A percentile compares a stretch with the other conserved stretches of the same genome.
These are phyloP conservation scores for Aureobasidium melanogenum DNA, from an alignment of 2,329 filamentous ascomycete genomes.

Conservation along the genomic window DNA sequence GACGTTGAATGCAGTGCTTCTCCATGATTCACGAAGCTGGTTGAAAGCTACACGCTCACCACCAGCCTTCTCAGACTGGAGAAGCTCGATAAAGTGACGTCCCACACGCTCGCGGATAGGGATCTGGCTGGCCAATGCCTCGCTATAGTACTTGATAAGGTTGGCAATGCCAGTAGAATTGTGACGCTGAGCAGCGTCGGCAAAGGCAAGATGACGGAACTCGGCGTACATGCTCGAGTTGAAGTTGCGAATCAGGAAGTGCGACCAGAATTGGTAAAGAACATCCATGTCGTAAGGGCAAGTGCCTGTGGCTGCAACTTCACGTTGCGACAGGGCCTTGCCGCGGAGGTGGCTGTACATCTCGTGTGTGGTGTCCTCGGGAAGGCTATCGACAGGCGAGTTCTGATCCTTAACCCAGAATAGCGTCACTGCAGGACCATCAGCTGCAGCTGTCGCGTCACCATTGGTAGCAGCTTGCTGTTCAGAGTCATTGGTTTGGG, in stretches of 20 bases:
- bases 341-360: constrained; percentile 40
- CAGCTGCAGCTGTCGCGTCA: background rate
- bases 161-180: constrained; percentile 50
- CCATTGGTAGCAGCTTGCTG: constrained; percentile 20
- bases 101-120: constrained; percentile 46
- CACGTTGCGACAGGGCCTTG: constrained; percentile 42
- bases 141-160: constrained; percentile 58
- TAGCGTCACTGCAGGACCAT: constrained; percentile 20
- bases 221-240: constrained; percentile 67
- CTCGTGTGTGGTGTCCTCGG: constrained; percentile 38
- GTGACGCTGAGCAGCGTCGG: constrained; percentile 48
- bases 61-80: constrained; percentile 37
- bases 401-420: constrained; percentile 45
- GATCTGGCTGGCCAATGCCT: constrained; percentile 43
- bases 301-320: constrained; percentile 32
- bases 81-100: constrained; percentile 46
- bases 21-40: constrained; percentile 44
- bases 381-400: constrained; percentile 33
- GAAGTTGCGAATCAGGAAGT: constrained; percentile 65
- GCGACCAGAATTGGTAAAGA: constrained; percentile 67
- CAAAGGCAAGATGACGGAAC: constrained; percentile 58
- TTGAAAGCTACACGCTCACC: constrained; percentile 39
- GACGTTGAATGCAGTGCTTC: constrained; percentile 45
- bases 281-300: constrained; percentile 53
- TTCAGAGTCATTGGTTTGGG: constrained; percentile 30